Evolutionary conservation across 257 asterid species (phyloP).

Genomic region (Coffea eugenioides): DNA sequence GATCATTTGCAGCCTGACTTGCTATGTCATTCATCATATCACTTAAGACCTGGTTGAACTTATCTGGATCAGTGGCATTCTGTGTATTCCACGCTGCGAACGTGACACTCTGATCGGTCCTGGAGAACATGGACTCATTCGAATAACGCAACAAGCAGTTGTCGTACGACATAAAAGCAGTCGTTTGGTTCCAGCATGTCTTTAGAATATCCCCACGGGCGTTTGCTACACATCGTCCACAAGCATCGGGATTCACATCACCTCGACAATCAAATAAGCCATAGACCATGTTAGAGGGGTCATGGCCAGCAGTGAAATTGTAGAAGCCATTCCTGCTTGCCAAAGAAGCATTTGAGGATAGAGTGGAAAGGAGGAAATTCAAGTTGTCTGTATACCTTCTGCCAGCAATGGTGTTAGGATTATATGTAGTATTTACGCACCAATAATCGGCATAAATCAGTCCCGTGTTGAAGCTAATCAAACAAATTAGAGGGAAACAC

Average conservation of each 20-base stretch:
- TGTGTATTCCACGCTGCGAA: too few species aligned
- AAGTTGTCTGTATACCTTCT: conserved; percentile 18
- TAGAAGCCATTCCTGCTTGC: conserved; percentile 10
- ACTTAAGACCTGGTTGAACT: too few species aligned
- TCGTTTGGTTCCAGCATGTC: conserved; percentile 7
- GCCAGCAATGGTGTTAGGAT: too few species aligned
- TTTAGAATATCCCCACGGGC: background rate
- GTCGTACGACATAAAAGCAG: conserved; percentile 4
- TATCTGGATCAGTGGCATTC: too few species aligned
- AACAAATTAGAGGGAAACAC: too few species aligned
- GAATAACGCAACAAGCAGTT: conserved; percentile 22
- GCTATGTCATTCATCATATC: too few species aligned
- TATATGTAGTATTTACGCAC: background rate
- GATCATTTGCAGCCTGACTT: too few species aligned
- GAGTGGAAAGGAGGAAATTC: conserved; percentile 8
- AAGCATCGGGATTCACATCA: conserved; percentile 1
- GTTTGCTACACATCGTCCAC: conserved; percentile 18
- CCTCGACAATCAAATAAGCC: conserved; percentile 30
- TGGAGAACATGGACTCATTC: background rate
- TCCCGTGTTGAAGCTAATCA: too few species aligned
- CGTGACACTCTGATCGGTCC: too few species aligned
- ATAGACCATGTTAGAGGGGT: background rate
- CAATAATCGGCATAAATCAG: too few species aligned
- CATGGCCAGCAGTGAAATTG: conserved; percentile 11
- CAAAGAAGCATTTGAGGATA: conserved; percentile 15